Base-by-base conservation (phyloP, 139 green algal species). In the Volvox africanus region DNA sequence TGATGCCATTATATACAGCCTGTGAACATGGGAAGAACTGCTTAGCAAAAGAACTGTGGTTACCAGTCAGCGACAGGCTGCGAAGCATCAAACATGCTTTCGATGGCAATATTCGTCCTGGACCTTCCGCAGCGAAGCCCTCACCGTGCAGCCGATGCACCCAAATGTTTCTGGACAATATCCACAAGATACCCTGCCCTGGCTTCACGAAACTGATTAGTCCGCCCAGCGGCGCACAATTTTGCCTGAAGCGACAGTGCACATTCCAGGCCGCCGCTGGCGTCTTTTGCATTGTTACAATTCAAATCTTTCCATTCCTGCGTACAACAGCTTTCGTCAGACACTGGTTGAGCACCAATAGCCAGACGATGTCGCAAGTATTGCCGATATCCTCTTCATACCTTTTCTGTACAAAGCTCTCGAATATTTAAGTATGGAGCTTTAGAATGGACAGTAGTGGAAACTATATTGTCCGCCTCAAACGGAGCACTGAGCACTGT, bases 1-100 rank as follows among this genome's bases (percentile, higher is more conserved):
- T 11, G 79, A 35, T 26, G 79, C 79, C 14, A 85, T 35, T 35
- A 81, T 30, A 50, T 85, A 85, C 37, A 85, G 79, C 79, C 79
- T 85, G 79, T 16, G 5, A 83, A 55, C 44, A 55, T 55, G 44
- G 9, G 9, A 55, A 55, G 44, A 9, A 55, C 44, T 55, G 9
- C 44, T 55, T 14, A 55, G 44, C 44, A 55, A 55, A 55, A 55
- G 9, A 55, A 9, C 44, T 9, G 44, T 55, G 44, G 9, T 55
- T 9, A 55, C 44, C 5, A 55, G 44, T 55, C 44, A 55, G 44
- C 44, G 9, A 9, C 44, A 55, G 44, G 44, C 9, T 9, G 44
- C 44, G 44, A 55, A 55, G 44, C 44, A 55, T 5, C 44, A 55
- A 55, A 55, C 44, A 55, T 55, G 44, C 44, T 55, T 55, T 55